A percentile compares a stretch with the other conserved stretches of the same genome.
phyloP scores from a whole-genome alignment of 2,329 filamentous ascomycete species.

The Colletotrichum melonis region DNA sequence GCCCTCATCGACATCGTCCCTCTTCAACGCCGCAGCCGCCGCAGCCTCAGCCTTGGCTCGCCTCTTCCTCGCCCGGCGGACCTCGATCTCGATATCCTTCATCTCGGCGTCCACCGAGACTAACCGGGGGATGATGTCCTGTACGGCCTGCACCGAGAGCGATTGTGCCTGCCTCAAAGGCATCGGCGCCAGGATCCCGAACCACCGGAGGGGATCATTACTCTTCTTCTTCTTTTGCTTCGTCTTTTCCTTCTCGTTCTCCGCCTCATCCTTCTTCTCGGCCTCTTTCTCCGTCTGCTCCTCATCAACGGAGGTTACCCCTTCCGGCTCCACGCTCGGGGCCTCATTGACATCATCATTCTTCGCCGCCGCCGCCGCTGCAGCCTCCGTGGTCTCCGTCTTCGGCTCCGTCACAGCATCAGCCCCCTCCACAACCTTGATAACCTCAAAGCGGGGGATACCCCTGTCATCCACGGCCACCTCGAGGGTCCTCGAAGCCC shows the following conservation, averaged over 20 bases:
- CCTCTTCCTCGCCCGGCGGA: conserved; percentile 70
- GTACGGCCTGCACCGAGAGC: conserved; percentile 66
- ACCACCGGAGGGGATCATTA: conserved; percentile 69
- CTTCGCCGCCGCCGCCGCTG: not conserved
- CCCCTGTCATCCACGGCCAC: conserved; percentile 37
- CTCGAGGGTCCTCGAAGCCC: conserved; percentile 62
- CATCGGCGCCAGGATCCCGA: conserved; percentile 64
- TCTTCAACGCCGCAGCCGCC: conserved; percentile 42
- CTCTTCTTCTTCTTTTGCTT: conserved; percentile 10
- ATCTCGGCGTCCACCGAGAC: conserved; percentile 70
- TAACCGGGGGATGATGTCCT: conserved; percentile 67
- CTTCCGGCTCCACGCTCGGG: not conserved
- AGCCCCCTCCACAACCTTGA: conserved; percentile 25
- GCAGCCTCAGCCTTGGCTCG: conserved; percentile 57
- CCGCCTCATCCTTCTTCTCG: conserved; percentile 21
- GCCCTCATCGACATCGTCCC: conserved; percentile 38
- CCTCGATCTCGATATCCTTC: conserved; percentile 74
- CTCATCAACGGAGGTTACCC: not conserved
- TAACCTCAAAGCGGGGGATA: conserved; percentile 40
- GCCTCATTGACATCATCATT: conserved; percentile 6
- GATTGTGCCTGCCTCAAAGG: conserved; percentile 68
- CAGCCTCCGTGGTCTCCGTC: conserved; percentile 26
- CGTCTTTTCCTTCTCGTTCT: conserved; percentile 21
- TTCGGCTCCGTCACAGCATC: conserved; percentile 13
- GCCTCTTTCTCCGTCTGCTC: conserved; percentile 27